These are phyloP conservation scores for Elongisporangium undulatum DNA, from an alignment of 352 stramenopile genomes.

Conservation along the genomic window DNA sequence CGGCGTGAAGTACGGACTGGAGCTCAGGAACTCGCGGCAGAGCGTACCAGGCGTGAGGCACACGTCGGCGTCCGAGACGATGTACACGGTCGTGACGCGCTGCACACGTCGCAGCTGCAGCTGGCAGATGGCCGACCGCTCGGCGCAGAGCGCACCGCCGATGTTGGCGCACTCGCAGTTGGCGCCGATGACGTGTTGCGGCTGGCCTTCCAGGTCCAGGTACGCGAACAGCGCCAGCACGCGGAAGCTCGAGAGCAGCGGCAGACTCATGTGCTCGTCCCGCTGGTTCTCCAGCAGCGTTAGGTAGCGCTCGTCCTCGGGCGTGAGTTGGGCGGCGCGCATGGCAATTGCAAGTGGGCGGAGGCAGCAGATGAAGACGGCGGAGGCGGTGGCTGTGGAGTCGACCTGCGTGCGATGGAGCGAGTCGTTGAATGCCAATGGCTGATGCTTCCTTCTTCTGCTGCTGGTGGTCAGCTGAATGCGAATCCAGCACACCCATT, in stretches of 20 bases:
- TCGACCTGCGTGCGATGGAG: too few species aligned
- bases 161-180: conserved; percentile 89
- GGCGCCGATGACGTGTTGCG: conserved; percentile 56
- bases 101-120: conserved; percentile 56
- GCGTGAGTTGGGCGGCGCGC: conserved; percentile 34
- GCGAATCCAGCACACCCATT: too few species aligned
- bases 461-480: too few species aligned
- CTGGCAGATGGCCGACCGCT: conserved; percentile 78
- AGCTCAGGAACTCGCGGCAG: conserved; percentile 86
- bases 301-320: conserved; percentile 40
- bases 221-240: conserved; percentile 58
- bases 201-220: conserved; percentile 40
- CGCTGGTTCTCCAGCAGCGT: conserved; percentile 38
- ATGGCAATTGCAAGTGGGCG: too few species aligned
- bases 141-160: conserved; percentile 79
- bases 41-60: conserved; percentile 82
- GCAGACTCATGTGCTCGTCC: conserved; percentile 24
- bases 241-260: conserved; percentile 37
- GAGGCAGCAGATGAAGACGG: too few species aligned
- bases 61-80: conserved; percentile 78
- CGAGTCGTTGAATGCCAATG: too few species aligned
- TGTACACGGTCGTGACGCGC: conserved; percentile 65
- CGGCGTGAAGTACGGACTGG: conserved; percentile 42
- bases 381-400: too few species aligned
- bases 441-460: too few species aligned